phyloP scores from a whole-genome alignment of 257 asterid genomes.

The Coffea canephora region DNA sequence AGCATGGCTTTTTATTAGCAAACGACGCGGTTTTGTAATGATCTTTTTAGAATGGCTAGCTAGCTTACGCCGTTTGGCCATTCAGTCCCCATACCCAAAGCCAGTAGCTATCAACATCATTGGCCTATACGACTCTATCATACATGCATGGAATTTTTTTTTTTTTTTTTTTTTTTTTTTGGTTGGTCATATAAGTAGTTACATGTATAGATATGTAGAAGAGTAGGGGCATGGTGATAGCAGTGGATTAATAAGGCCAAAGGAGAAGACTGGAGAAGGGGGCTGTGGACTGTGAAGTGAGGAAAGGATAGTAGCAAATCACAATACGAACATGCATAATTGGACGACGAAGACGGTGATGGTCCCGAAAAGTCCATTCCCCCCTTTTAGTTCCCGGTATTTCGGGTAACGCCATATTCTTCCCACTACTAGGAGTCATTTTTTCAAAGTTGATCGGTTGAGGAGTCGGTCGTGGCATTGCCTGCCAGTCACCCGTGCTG shows the following conservation, averaged over 20 bases:
- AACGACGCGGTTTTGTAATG: neutral
- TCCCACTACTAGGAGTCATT: neutral
- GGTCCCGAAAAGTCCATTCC: slow-evolving; percentile 15
- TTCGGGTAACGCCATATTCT: slow-evolving; percentile 3
- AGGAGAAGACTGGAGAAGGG: neutral
- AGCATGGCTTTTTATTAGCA: neutral
- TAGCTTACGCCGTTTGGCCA: neutral
- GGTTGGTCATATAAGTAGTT: neutral
- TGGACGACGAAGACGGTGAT: neutral
- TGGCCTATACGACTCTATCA: slow-evolving; percentile 1
- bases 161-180: neutral
- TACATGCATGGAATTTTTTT: no score
- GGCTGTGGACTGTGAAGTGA: neutral
- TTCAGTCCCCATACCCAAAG: slow-evolving; percentile 18
- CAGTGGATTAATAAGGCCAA: slow-evolving; percentile 10
- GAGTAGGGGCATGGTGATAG: slow-evolving; percentile 12
- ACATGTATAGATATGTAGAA: neutral
- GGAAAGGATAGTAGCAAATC: neutral
- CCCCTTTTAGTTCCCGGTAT: neutral
- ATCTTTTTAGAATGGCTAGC: neutral
- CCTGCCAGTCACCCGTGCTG: neutral
- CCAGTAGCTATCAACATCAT: slow-evolving; percentile 15
- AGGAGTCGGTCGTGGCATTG: neutral
- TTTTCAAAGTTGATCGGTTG: neutral
- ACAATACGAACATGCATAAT: neutral